phyloP scores from a whole-genome alignment of 805 yeast species.

The Yarrowia deformans region DNA sequence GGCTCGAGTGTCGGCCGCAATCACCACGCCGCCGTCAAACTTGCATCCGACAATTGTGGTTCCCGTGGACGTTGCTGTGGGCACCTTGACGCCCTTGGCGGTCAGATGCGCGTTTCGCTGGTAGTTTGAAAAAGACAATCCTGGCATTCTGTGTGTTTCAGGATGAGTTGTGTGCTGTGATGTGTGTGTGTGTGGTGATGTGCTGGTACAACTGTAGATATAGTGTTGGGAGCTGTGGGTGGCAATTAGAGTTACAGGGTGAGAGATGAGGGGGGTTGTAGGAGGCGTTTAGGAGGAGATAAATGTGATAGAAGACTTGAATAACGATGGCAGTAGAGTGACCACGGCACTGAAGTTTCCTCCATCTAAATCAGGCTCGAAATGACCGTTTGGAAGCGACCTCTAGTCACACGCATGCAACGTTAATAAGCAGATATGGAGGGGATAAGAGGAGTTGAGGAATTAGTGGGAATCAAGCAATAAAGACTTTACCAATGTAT shows the following conservation, averaged over 20 bases:
- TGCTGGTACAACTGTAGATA: slow-evolving; percentile 2
- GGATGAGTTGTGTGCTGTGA: not conserved
- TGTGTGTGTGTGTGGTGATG: slow-evolving; percentile 11
- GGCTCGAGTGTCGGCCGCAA: slow-evolving; percentile 99
- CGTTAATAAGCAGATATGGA: too few relatives aligned
- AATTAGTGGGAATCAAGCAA: too few relatives aligned
- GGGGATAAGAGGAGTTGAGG: too few relatives aligned
- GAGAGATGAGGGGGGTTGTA: not conserved
- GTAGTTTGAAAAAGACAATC: slow-evolving; percentile 89
- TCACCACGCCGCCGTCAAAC: slow-evolving; percentile 91
- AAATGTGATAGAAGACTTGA: too few relatives aligned
- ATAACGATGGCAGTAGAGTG: too few relatives aligned
- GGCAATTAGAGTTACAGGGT: not conserved
- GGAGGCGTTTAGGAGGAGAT: too few relatives aligned
- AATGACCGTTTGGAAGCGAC: too few relatives aligned
- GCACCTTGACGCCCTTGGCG: slow-evolving; percentile 74
- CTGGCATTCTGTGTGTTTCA: slow-evolving; percentile 67
- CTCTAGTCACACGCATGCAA: too few relatives aligned
- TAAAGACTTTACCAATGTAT: too few relatives aligned
- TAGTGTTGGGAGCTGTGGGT: slow-evolving; percentile 11
- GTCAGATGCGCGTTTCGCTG: slow-evolving; percentile 84
- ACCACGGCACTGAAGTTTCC: too few relatives aligned
- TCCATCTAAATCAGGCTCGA: too few relatives aligned
- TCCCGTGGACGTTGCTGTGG: slow-evolving; percentile 96
- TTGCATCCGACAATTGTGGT: slow-evolving; percentile 98